phyloP scores from a whole-genome alignment of 768 basidiomycete genomes.

The Pisolithus orientalis region DNA sequence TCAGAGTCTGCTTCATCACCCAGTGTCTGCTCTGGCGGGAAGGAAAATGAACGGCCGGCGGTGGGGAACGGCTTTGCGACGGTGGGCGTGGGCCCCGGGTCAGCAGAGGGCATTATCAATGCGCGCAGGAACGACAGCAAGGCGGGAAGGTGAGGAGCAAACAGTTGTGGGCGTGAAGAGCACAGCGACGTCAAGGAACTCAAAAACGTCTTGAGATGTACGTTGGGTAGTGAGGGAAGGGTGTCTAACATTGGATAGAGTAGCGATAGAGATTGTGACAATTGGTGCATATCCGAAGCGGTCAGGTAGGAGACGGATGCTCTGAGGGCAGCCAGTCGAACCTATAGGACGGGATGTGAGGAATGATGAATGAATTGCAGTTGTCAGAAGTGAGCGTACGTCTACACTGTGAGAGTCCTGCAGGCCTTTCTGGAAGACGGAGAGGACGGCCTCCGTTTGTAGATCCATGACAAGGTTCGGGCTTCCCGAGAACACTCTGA shows the following conservation, averaged over 20 bases:
- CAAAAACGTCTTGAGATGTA: constrained; percentile 59
- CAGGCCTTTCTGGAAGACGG: constrained; percentile 61
- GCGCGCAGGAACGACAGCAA: constrained; percentile 66
- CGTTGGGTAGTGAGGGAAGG: constrained; percentile 50
- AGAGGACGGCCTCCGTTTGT: constrained; percentile 61
- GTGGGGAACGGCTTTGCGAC: constrained; percentile 40
- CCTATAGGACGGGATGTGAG: constrained; percentile 32
- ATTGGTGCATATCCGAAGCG: constrained; percentile 53
- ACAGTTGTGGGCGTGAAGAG: constrained; percentile 61
- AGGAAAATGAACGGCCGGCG: constrained; percentile 32
- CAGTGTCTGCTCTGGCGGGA: constrained; percentile 30
- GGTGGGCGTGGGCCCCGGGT: constrained; percentile 49
- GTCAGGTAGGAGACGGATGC: constrained; percentile 67
- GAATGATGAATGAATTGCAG: background rate
- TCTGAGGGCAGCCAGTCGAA: constrained; percentile 65
- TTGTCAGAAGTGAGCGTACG: constrained; percentile 31
- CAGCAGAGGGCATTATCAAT: constrained; percentile 59
- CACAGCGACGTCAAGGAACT: constrained; percentile 66
- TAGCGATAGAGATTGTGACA: constrained; percentile 52
- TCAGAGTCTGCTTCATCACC: constrained; percentile 30
- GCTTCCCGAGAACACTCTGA: constrained; percentile 64
- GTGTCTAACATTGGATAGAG: constrained; percentile 72
- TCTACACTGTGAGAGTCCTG: constrained; percentile 62
- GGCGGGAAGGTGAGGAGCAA: constrained; percentile 61
- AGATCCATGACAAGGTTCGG: constrained; percentile 75